Evolutionary conservation across 1,284 basidiomycete species (phyloP).

Genomic region (Rhodotorula sp.): DNA sequence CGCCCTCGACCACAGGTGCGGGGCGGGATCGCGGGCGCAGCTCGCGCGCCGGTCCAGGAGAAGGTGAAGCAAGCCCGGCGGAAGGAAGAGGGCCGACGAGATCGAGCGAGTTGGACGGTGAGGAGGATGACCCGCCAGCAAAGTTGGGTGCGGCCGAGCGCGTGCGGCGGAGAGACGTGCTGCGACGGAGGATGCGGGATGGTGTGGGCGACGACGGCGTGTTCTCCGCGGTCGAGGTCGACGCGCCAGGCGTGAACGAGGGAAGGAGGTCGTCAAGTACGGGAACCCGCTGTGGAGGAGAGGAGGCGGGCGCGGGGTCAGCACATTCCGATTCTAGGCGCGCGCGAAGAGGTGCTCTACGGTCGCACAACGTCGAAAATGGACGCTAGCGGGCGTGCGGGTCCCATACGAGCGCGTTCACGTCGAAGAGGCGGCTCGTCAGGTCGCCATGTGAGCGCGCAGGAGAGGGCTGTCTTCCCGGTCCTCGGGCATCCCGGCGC

Average conservation of each 20-base stretch:
- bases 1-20: neutral
- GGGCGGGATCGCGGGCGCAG: neutral
- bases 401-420: neutral
- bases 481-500: neutral
- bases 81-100: neutral
- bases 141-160: conserved; percentile 14
- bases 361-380: neutral
- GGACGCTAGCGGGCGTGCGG: neutral
- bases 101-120: neutral
- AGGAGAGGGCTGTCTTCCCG: neutral
- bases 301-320: neutral
- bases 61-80: neutral
- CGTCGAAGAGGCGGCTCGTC: no score
- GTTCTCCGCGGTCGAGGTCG: neutral
- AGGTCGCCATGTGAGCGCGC: no score
- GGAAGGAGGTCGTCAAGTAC: neutral
- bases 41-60: neutral
- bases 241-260: neutral
- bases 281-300: conserved; percentile 8
- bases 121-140: neutral
- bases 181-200: neutral
- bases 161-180: conserved; percentile 12
- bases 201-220: conserved; percentile 1
- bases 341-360: neutral
- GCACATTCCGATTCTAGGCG: neutral